Evolutionary conservation across 2,329 filamentous ascomycete species (phyloP), one percentile per base, ranked within the genome.

Genomic region (Pseudogymnoascus sp.): DNA sequence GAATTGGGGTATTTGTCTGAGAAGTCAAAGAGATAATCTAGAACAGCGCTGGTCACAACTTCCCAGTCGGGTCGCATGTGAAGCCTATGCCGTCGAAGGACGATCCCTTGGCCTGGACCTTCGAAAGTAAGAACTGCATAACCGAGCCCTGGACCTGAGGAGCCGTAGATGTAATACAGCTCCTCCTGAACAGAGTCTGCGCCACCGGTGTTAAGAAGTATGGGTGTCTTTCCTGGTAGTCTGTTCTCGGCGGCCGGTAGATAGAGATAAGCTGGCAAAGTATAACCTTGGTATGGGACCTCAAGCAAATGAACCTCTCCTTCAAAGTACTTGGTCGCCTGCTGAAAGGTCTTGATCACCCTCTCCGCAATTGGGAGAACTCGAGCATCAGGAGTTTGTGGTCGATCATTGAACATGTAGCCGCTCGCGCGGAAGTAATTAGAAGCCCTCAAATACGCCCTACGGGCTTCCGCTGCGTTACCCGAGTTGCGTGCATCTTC

Each of bases 341-440:
- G 70, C 40, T 67, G 65, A 50, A 74, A 76, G 38, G 67, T 62
- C 7, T 38, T 61, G 18, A 71, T 67, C 6, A 65, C 66, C 23
- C 64, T 65, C 62, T 75, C 70, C 28, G 67, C 66, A 4, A 67
- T 67, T 2, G 67, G 63, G 25, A 76, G 62, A 4, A 74, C 66
- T 7, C 75, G 70, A 10, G 66, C 46, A 50, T 77, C 73, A 14
- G 63, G 60, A 31, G 44, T 63, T 18, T 69, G 63, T 18, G 38
- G 38, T 3, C 38, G 38, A 28, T 66, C 63, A 50, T 67, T 66
- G 65, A 73, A 66, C 67, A 77, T 72, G 69, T 72, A 78, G 16
- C 70, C 67, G 59, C 69, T 71, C 14, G 77, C 73, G 4, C 77
- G 76, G 18, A 68, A 63, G 63, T 78, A 81, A 67, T 78, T 80